Percentiles rank a stretch among this genome's conserved stretches.
Evolutionary conservation across 208 protist genomes (phyloP).

Genomic region (Phytomonas sp.): DNA sequence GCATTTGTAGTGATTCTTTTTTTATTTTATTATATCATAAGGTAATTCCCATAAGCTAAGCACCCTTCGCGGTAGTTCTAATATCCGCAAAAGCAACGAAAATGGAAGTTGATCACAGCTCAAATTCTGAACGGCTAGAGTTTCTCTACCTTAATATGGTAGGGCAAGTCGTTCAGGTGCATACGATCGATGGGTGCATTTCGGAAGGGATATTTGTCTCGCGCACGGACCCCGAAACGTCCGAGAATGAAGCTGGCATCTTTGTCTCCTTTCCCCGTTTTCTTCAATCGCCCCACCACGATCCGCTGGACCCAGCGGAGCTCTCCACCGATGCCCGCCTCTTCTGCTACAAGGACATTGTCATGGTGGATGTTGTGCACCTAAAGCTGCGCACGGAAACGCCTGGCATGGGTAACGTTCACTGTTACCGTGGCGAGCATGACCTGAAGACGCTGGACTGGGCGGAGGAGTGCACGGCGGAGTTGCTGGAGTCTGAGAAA

Average conservation of each 20-base stretch:
- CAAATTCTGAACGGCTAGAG: conserved; percentile 70
- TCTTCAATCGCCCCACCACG: conserved; percentile 40
- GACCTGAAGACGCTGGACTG: conserved; percentile 67
- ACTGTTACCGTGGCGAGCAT: conserved; percentile 42
- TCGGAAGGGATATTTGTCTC: conserved; percentile 83
- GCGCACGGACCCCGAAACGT: conserved; percentile 54
- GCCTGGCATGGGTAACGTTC: conserved; percentile 34
- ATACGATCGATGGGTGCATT: conserved; percentile 61
- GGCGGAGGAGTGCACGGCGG: conserved; percentile 42
- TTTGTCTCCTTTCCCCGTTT: conserved; percentile 59
- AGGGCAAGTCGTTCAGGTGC: conserved; percentile 69
- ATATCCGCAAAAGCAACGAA: conserved; percentile 5
- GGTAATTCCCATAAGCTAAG: background rate
- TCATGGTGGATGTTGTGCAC: conserved; percentile 59
- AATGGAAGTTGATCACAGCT: conserved; percentile 37
- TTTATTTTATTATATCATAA: background rate
- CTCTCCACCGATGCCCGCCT: conserved; percentile 31
- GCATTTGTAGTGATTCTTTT: background rate
- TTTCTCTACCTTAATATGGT: conserved; percentile 88
- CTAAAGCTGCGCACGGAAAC: conserved; percentile 70
- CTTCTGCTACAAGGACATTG: conserved; percentile 57
- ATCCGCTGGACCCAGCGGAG: conserved; percentile 31
- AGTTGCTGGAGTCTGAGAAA: conserved; percentile 37
- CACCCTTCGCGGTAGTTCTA: background rate
- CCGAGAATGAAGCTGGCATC: conserved; percentile 41